Conservation (phyloP, 805 yeast species). For the Lipomyces spencermartinsiae region DNA sequence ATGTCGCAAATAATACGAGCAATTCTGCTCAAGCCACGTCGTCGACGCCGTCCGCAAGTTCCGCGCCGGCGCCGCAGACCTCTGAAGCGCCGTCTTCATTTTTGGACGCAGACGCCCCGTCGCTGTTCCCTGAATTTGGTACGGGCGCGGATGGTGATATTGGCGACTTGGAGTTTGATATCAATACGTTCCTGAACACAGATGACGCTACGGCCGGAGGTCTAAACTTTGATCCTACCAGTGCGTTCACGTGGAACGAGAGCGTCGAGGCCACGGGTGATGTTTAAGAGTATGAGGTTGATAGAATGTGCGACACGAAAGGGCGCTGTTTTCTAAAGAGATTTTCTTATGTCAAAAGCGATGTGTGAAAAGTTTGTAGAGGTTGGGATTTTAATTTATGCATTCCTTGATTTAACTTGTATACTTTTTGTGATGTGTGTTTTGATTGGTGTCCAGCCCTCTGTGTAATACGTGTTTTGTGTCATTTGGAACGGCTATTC, state of each 20-base stretch:
- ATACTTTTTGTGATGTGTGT: slow-evolving; percentile 6
- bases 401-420: slow-evolving; percentile 7
- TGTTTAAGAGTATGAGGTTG: slow-evolving; percentile 17
- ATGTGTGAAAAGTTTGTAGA: slow-evolving; percentile 8
- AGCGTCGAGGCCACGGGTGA: slow-evolving; percentile 41
- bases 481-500: background rate
- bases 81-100: slow-evolving; percentile 25
- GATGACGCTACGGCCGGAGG: slow-evolving; percentile 36
- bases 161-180: slow-evolving; percentile 37
- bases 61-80: background rate
- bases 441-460: background rate
- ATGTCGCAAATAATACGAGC: slow-evolving; percentile 14
- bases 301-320: background rate
- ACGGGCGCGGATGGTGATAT: slow-evolving; percentile 30
- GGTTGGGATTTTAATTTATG: background rate
- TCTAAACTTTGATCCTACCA: slow-evolving; percentile 33
- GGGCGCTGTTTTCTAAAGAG: background rate
- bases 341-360: slow-evolving; percentile 1
- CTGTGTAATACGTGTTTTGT: background rate
- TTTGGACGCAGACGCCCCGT: slow-evolving; percentile 32
- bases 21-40: slow-evolving; percentile 1
- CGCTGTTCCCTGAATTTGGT: slow-evolving; percentile 32
- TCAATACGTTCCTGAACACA: slow-evolving; percentile 37
- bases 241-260: slow-evolving; percentile 37
- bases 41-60: slow-evolving; percentile 11